Evolutionary conservation across 495 filamentous ascomycete species (phyloP), one percentile per base, ranked within the genome.

Genomic region (Staphylotrichum longicolle): DNA sequence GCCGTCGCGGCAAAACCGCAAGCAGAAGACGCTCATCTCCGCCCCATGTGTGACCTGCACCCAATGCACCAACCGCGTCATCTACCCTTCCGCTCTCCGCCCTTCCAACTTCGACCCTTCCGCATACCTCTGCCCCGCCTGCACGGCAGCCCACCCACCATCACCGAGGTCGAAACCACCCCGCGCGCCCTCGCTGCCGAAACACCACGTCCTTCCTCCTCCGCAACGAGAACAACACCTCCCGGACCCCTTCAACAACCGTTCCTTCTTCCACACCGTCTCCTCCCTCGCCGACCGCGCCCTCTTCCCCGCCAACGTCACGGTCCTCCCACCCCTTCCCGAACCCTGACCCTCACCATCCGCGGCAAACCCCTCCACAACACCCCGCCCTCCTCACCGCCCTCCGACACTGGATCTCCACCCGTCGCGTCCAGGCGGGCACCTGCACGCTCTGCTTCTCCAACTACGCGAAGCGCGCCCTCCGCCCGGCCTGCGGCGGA

Each of bases 401-500:
- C n/a, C 70, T 80, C 9, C 45, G 70, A 58, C 59, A 58, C 6
- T 73, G 69, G 63, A 66, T 81, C 45, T 53, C 58, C 20, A 57
- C 69, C n/a, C 72, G 74, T 37, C 69, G 68, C 12, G 67, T 72
- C 8, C 67, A 71, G 46, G 33, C 62, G 12, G 68, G 64, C 8
- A 66, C 70, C 5, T 79, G 78, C 65, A 72, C 70, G 7, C 70
- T 78, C 10, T 80, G 77, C 64, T 76, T 78, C 75, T 64, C 58
- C 6, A 49, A 58, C 7, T 66, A 68, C 59, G 70, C 70, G 50
- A 70, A 72, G 35, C 37, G 27, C 34, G 32, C 45, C 56, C 61
- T 70, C 3, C 58, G 56, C 2, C 63, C 40, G 2, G 70, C 68
- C 11, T 73, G 70, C 52, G 67, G 65, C 52, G 65, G 64, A 0